Base-by-base conservation (phyloP, 306 rosid species). In the Oxytropis ochrocephala region DNA sequence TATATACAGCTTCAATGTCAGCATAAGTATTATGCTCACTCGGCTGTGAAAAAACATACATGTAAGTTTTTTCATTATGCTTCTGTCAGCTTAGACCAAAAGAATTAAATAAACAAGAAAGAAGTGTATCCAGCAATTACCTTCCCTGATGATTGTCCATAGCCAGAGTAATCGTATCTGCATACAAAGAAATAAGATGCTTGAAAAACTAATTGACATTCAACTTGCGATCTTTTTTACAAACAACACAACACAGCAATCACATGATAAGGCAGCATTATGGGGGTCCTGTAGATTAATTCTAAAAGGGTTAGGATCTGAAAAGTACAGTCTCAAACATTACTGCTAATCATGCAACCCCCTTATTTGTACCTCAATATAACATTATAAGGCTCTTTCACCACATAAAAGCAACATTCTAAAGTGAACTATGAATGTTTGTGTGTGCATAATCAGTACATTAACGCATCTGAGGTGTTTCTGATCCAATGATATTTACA, bases 111-210 rank as follows among this genome's bases (percentile, higher is more conserved):
- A 67, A 49, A 74, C 54, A 13, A 70, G 39, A 78, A 70, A 66
- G 52, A 57, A 70, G 38, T 9, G 24, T 43, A 44, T 46, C 21
- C 36, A 43, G 46, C 30, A 51, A 8, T 68, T 78, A 91, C 97
- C 97, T 91, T 91, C 67, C 97, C 96, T 3, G 96, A 75, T 30
- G 97, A 91, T 57, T 91, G 97, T 49, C 97, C 97, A 27, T 91
- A 91, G 69, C 97, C 97, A 17, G 93, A 86, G 79, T 91, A 91
- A 76, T 91, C 97, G 17, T 91, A 91, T 74, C 97, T 91, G 90
- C 84, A 76, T 49, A 59, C 57, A 54, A 64, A 50, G 58, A 76
- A 76, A 66, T 32, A 54, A 69, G 49, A 69, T 27, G 60, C 43
- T 30, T 69, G 52, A 80, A 56, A 70, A 69, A 50, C 66, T 43